Conservation (phyloP, 2,329 filamentous ascomycete species). For the Erysiphe neolycopersici region DNA sequence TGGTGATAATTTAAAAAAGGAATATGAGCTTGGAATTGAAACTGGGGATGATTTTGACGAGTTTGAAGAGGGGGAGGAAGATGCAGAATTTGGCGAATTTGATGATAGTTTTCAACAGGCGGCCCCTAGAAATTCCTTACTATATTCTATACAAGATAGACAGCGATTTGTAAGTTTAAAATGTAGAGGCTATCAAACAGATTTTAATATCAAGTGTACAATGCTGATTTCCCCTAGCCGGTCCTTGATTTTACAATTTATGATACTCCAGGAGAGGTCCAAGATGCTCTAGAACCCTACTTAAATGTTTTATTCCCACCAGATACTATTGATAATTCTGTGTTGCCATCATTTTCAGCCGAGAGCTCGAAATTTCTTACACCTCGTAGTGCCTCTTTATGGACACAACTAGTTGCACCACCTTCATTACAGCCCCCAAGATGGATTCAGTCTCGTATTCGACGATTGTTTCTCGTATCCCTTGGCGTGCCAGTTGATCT, state of each 20-base stretch:
- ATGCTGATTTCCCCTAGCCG: slow-evolving; percentile 20
- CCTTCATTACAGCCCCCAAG: slow-evolving; percentile 87
- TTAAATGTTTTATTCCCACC: slow-evolving; percentile 38
- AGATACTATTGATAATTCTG: slow-evolving; percentile 24
- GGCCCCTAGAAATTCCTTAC: slow-evolving; percentile 15
- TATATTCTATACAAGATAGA: slow-evolving; percentile 13
- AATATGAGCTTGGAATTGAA: slow-evolving; percentile 21
- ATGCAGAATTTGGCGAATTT: slow-evolving; percentile 25
- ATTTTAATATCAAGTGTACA: slow-evolving; percentile 2
- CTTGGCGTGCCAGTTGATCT: slow-evolving; percentile 88
- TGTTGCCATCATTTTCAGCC: slow-evolving; percentile 19
- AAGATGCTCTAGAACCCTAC: slow-evolving; percentile 34
- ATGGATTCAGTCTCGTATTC: slow-evolving; percentile 89
- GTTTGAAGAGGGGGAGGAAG: slow-evolving; percentile 28
- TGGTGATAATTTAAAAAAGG: slow-evolving; percentile 34
- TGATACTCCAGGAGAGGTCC: slow-evolving; percentile 29
- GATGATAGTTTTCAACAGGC: slow-evolving; percentile 37
- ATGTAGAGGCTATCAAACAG: slow-evolving; percentile 4
- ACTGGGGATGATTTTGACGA: slow-evolving; percentile 47
- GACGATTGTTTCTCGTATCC: slow-evolving; percentile 82
- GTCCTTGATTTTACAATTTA: slow-evolving; percentile 41
- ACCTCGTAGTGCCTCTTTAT: slow-evolving; percentile 66
- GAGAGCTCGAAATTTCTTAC: slow-evolving; percentile 47
- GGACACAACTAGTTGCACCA: slow-evolving; percentile 87
- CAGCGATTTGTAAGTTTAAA: slow-evolving; percentile 19